Evolutionary conservation across 495 filamentous ascomycete species (phyloP).

Genomic region (Halenospora varia): DNA sequence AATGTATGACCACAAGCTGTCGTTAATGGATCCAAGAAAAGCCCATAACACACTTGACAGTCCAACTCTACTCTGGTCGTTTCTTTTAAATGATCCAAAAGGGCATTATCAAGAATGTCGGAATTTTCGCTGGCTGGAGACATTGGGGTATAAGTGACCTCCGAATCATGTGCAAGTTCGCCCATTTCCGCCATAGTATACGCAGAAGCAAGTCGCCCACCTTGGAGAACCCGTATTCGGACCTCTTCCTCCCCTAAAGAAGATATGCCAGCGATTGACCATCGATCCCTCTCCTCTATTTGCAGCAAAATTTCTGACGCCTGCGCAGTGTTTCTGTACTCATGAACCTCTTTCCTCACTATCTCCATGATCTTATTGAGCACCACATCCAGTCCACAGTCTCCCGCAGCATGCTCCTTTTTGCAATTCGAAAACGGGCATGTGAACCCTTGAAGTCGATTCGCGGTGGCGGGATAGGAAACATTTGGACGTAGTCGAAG

Average conservation of each 20-base stretch:
- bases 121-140: constrained; percentile 32
- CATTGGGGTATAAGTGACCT: constrained; percentile 39
- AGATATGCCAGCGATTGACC: constrained; percentile 37
- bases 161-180: constrained; percentile 46
- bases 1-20: constrained; percentile 87
- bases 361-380: constrained; percentile 59
- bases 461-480: constrained; percentile 64
- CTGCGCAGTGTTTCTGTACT: constrained; percentile 27
- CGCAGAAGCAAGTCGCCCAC: constrained; percentile 59
- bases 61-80: constrained; percentile 66
- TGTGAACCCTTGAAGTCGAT: constrained; percentile 59
- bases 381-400: constrained; percentile 74
- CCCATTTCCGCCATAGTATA: constrained; percentile 51
- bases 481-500: constrained; percentile 59
- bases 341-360: constrained; percentile 43
- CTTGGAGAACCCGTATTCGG: constrained; percentile 31
- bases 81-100: constrained; percentile 56
- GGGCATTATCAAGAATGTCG: constrained; percentile 40
- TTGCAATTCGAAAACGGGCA: constrained; percentile 68
- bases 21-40: constrained; percentile 77
- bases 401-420: constrained; percentile 67
- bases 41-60: constrained; percentile 80
- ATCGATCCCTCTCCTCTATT: constrained; percentile 38
- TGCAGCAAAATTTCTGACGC: constrained; percentile 26
- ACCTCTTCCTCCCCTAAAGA: constrained; percentile 31